Percentiles rank a stretch among this genome's conserved stretches.
These are phyloP conservation scores for Cladophialophora yegresii DNA, from an alignment of 2,329 filamentous ascomycete genomes.

Conservation along the genomic window DNA sequence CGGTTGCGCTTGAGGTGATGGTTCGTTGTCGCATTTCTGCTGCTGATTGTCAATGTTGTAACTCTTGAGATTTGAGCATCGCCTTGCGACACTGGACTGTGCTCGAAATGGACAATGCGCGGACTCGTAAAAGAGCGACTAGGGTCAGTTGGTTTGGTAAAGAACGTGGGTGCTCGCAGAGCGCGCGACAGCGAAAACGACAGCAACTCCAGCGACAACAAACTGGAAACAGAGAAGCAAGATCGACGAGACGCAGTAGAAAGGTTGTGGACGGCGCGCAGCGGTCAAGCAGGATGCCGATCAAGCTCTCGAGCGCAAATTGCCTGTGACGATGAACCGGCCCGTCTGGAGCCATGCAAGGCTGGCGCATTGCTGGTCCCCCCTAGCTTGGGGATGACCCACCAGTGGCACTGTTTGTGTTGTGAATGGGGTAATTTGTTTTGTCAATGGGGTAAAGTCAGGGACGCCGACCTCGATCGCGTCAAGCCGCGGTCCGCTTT, in stretches of 20 bases:
- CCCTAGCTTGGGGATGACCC: slow-evolving; percentile 6
- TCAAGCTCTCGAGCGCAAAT: slow-evolving; percentile 26
- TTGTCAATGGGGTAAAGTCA: slow-evolving; percentile 30
- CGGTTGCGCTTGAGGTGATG: slow-evolving; percentile 40
- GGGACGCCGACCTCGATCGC: slow-evolving; percentile 23
- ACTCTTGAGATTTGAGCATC: slow-evolving; percentile 17
- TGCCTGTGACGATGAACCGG: slow-evolving; percentile 25
- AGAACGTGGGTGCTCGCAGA: slow-evolving; percentile 35
- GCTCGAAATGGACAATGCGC: slow-evolving; percentile 1
- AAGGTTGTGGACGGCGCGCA: neutral
- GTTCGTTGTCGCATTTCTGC: slow-evolving; percentile 36
- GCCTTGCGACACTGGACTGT: slow-evolving; percentile 19
- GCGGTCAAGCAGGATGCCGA: slow-evolving; percentile 27
- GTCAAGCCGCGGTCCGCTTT: slow-evolving; percentile 25
- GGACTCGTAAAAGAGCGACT: slow-evolving; percentile 34
- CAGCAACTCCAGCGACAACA: slow-evolving; percentile 27
- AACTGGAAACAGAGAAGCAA: slow-evolving; percentile 12
- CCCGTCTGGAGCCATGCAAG: slow-evolving; percentile 31
- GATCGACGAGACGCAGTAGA: slow-evolving; percentile 11
- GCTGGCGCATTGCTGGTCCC: slow-evolving; percentile 29
- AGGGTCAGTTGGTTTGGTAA: slow-evolving; percentile 34
- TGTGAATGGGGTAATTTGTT: slow-evolving; percentile 24
- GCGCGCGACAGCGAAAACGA: slow-evolving; percentile 29
- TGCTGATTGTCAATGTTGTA: slow-evolving; percentile 10
- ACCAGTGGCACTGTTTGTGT: slow-evolving; percentile 26